phyloP scores from a whole-genome alignment of 2,329 filamentous ascomycete species.

The Chaetomium sp. region DNA sequence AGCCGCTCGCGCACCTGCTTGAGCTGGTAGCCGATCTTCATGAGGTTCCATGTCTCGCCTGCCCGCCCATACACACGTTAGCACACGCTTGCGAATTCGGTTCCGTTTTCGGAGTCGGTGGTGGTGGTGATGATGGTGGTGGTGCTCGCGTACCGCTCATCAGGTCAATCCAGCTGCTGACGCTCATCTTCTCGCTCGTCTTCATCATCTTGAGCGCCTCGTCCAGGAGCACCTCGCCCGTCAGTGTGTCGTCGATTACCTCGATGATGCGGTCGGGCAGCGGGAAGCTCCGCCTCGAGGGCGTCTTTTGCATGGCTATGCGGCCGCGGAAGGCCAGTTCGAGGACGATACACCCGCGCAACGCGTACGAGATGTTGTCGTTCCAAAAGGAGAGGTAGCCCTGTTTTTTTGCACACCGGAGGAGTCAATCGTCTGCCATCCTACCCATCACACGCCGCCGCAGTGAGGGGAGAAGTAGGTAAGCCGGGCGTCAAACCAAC shows the following conservation, averaged over 20 bases:
- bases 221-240: constrained; percentile 94
- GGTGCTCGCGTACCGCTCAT: constrained; percentile 75
- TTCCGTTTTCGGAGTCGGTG: background rate
- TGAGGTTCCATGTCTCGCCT: constrained; percentile 99
- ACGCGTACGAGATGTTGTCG: constrained; percentile 98
- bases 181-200: constrained; percentile 99
- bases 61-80: constrained; percentile 17
- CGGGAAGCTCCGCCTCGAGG: constrained; percentile 86
- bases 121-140: background rate
- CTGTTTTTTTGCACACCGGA: constrained; percentile 48
- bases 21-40: constrained; percentile 99
- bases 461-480: constrained; percentile 12
- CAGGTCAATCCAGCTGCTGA: constrained; percentile 97
- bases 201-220: constrained; percentile 99
- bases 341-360: constrained; percentile 97
- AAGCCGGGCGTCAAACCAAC: constrained; percentile 48
- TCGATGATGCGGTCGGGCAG: constrained; percentile 93
- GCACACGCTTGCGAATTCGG: background rate
- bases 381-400: constrained; percentile 99
- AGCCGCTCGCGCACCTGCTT: constrained; percentile 98
- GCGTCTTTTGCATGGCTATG: constrained; percentile 98
- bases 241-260: constrained; percentile 94
- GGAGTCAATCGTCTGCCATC: background rate
- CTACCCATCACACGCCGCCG: background rate
- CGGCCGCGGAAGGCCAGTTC: constrained; percentile 94